Base-by-base conservation (phyloP, 2,329 filamentous ascomycete genomes). In the Aureobasidium pullulans region DNA sequence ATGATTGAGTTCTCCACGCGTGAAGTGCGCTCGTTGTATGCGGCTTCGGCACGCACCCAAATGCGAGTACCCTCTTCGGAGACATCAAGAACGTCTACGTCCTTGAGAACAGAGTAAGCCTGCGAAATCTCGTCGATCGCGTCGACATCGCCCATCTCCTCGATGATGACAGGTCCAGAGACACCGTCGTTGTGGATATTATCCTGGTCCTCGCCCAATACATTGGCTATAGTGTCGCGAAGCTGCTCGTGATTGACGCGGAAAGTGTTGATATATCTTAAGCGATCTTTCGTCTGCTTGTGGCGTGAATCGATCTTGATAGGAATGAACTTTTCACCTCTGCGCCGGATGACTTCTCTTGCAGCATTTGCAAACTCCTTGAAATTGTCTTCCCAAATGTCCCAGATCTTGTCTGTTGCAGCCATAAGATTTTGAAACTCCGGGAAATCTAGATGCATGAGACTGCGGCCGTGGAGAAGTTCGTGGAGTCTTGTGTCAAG, bases 1-100 rank as follows among this genome's bases (percentile, higher is more conserved):
- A 99, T 99, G 73, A 99, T 99, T 3, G 94, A 96, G 75, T 99
- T 99, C 72, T 99, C 94, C 4, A 99, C 94, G 62, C 94, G 85
- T 16, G 94, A 93, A 9, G 95, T 99, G 40, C 95, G 88, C 72
- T 99, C 95, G 66, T 96, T 97, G 79, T 99, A 99, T 40, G 89
- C 87, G 65, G 93, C 90, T 75, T 99, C 94, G 15, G 93, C 94
- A 67, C 92, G 88, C 40, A 91, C 90, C 90, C 95, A 99, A 62
- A 87, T 82, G 63, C 91, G 85, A 36, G 94, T 97, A 54, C 94
- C 94, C 72, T 95, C 90, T 0, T 85, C 82, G 5, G 92, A 89
- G 5, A 96, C 91, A 73, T 99, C 93, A 42, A 99, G 81, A 29
- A 99, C 84, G 72, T 99, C 92, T 8, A 99, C 92, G 70, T 96